Base-by-base conservation (phyloP, 306 rosid genomes). In the Lithocarpus polystachyus region DNA sequence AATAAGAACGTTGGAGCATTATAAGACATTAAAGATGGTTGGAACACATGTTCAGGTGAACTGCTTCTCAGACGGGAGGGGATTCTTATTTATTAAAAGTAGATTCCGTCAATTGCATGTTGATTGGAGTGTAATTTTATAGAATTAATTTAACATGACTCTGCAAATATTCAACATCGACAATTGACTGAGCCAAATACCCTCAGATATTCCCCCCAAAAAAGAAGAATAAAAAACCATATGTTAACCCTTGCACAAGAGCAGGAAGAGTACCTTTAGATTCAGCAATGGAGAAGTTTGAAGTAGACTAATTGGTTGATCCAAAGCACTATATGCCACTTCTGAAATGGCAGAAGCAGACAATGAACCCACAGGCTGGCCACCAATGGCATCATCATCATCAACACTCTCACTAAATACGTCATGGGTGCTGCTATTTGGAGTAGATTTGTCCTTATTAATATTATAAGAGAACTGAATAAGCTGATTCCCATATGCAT, bases 301-400 rank as follows among this genome's bases (percentile, higher is more conserved):
- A 71, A 96, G 98, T 35, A 91, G 85, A 89, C 99, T 93, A 73
- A 96, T 80, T 68, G 99, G 98, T 76, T 96, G 99, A 81, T 91
- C 94, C 88, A 96, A 85, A 78, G 99, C 99, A 72, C 99, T 90
- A 84, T 93, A 96, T 64, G 98, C 99, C 79, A 98, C 94, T 87
- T 96, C 99, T 45, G 99, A 96, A 43, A 96, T 71, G 3, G 99
- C 99, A 79, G 94, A 93, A 64, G 97, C 96, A 70, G 99, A 87
- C 87, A 91, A 88, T 56, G 92, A 89, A 77, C 99, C 99, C 48
- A 90, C 96, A 69, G 99, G 96, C 40, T 93, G 87, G 11, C 98
- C 92, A 29, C 90, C 97, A 20, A 82, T 60, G 40, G 31, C 82
- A 73, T 48, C 82, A 80, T 71, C 55, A 80, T 54, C 52, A 79